Evolutionary conservation across 306 rosid genomes (phyloP), one percentile per base, ranked within the genome.

Genomic region (Oemleria cerasiformis): DNA sequence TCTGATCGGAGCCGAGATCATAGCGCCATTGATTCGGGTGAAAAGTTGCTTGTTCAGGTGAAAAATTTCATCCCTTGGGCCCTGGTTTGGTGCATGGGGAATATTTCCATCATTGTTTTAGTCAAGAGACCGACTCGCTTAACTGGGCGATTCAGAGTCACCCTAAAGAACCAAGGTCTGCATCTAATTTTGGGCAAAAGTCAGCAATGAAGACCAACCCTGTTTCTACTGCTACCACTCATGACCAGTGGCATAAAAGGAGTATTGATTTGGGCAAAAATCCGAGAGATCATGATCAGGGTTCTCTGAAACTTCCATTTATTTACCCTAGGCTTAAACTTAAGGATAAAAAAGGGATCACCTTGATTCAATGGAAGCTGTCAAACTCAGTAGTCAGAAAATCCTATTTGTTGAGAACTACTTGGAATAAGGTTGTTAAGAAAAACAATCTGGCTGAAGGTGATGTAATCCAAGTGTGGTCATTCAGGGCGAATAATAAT

Each of bases 21-120:
- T 92, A 17, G 88, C 87, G 10, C 87, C 90, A 19, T 66, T 92
- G 87, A 74, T 86, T 78, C 79, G 89, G 55, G 81, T 88, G 23
- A 25, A 25, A 25, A 25, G 30, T 25, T 25, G 30, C 30, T 25
- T 25, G 30, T 25, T 25, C 30, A 25, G 2, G 30, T 25, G 30
- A 25, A 25, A 25, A 25, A 25, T 25, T 25, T 25, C 30, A 25
- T 25, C 30, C 2, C n/a, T n/a, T 25, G 1, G 30, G 30, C 30
- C 2, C 30, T 25, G 2, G 2, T 25, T 25, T 25, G 30, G 30
- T 25, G 2, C 30, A 25, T 25, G 30, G 30, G 30, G 30, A 25
- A 25, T 25, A 25, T 25, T 25, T 25, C 30, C n/a, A n/a, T n/a
- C n/a, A n/a, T 25, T 25, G 2, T 25, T 25, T 25, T 25, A 2